Conservation (phyloP, 345 rosid species). For the Litchi chinensis region DNA sequence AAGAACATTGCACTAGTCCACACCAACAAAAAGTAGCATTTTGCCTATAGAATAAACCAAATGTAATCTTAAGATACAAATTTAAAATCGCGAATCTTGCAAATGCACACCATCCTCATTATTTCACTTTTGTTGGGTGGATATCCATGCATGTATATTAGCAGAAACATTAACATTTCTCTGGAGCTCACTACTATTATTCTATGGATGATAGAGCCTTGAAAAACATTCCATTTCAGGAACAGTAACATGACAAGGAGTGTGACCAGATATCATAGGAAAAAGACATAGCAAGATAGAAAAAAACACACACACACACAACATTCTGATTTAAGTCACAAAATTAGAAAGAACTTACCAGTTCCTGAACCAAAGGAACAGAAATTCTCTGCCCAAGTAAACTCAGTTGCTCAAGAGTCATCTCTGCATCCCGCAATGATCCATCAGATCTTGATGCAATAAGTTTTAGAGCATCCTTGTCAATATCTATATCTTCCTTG, state of each 20-base stretch:
- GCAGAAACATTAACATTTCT: slow-evolving; percentile 1
- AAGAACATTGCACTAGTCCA: background rate
- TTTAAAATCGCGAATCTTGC: background rate
- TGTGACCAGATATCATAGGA: background rate
- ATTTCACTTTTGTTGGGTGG: background rate
- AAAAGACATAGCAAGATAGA: background rate
- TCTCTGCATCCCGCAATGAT: slow-evolving; percentile 91
- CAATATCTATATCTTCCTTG: slow-evolving; percentile 71
- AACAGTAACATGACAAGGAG: background rate
- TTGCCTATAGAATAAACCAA: background rate
- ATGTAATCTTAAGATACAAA: background rate
- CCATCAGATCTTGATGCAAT: slow-evolving; percentile 98
- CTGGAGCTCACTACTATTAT: background rate
- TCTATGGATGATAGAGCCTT: background rate
- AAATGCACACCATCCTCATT: background rate
- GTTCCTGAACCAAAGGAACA: slow-evolving; percentile 85
- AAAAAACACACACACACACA: background rate
- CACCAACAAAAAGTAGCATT: background rate
- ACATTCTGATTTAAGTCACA: background rate
- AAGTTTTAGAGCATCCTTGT: slow-evolving; percentile 80
- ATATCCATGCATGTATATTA: background rate
- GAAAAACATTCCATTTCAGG: background rate
- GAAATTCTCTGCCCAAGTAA: slow-evolving; percentile 90
- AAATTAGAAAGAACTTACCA: slow-evolving; percentile 52
- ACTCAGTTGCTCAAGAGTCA: slow-evolving; percentile 94